These are phyloP conservation scores for Yarrowia porcina DNA, from an alignment of 805 yeast species.

Conservation along the genomic window DNA sequence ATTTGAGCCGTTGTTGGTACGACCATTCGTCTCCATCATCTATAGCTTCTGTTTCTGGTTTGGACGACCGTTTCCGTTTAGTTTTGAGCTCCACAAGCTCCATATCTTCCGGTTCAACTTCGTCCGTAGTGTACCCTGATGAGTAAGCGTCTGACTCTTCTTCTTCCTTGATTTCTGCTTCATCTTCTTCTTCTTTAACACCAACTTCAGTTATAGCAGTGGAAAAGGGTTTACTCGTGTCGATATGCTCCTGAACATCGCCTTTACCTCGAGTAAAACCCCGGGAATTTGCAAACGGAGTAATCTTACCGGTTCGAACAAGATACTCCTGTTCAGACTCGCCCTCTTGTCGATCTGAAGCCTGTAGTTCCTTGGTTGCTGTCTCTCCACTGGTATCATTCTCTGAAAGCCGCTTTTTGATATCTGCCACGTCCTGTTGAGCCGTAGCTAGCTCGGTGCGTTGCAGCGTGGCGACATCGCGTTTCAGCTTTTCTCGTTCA, in stretches of 20 bases:
- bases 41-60: slow-evolving; percentile 33
- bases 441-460: slow-evolving; percentile 52
- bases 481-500: slow-evolving; percentile 51
- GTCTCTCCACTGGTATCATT: slow-evolving; percentile 31
- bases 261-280: slow-evolving; percentile 25
- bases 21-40: slow-evolving; percentile 80
- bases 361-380: background rate
- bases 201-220: background rate
- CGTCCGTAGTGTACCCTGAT: background rate
- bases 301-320: slow-evolving; percentile 84
- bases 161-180: background rate
- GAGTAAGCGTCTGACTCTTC: background rate
- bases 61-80: background rate
- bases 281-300: slow-evolving; percentile 76
- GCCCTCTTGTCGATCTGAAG: slow-evolving; percentile 49
- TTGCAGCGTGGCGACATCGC: slow-evolving; percentile 53
- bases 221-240: slow-evolving; percentile 1
- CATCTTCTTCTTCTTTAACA: background rate
- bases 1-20: slow-evolving; percentile 57
- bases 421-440: slow-evolving; percentile 62
- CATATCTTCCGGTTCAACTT: slow-evolving; percentile 3
- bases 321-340: slow-evolving; percentile 78
- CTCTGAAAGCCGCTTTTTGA: slow-evolving; percentile 46
- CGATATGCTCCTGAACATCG: background rate
- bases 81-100: slow-evolving; percentile 7